A percentile compares a stretch with the other conserved stretches of the same genome.
Conservation (phyloP, 768 basidiomycete species). For the Trametes sanguinea region DNA sequence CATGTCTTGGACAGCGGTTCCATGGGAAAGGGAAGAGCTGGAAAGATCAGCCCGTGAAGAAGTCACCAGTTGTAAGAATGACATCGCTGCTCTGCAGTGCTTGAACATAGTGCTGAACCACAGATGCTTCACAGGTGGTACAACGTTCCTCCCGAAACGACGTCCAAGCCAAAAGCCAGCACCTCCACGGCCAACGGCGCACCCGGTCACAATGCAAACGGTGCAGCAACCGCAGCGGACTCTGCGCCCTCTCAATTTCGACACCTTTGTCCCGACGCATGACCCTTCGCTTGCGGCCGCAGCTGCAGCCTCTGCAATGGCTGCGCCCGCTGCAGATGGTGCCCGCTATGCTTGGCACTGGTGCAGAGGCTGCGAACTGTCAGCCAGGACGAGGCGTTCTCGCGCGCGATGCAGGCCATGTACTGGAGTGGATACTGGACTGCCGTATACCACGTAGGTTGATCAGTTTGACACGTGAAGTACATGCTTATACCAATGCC, state of each 20-base stretch:
- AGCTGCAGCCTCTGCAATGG: conserved; percentile 21
- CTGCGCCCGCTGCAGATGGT: not conserved
- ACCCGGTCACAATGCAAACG: not conserved
- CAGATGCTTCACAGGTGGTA: conserved; percentile 61
- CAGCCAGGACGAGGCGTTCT: conserved; percentile 75
- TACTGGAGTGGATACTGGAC: conserved; percentile 92
- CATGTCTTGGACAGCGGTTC: conserved; percentile 44
- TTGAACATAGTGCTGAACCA: too few relatives aligned
- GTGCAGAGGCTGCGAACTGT: conserved; percentile 37
- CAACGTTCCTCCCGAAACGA: conserved; percentile 51
- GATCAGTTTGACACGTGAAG: not conserved
- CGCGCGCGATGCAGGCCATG: conserved; percentile 73
- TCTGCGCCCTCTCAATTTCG: conserved; percentile 68
- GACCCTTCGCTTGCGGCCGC: conserved; percentile 57
- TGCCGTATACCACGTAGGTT: conserved; percentile 75
- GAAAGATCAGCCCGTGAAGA: conserved; percentile 70
- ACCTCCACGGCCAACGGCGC: not conserved
- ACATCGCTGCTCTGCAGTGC: too few relatives aligned
- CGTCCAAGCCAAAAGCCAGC: conserved; percentile 17
- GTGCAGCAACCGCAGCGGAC: conserved; percentile 35
- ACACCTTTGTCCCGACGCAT: conserved; percentile 70
- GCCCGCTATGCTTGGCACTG: not conserved
- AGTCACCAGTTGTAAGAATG: conserved; percentile 63
- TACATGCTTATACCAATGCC: not conserved
- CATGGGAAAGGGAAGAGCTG: conserved; percentile 72